Evolutionary conservation across 208 protist genomes (phyloP).

Genomic region (Trichomonas gallinae): DNA sequence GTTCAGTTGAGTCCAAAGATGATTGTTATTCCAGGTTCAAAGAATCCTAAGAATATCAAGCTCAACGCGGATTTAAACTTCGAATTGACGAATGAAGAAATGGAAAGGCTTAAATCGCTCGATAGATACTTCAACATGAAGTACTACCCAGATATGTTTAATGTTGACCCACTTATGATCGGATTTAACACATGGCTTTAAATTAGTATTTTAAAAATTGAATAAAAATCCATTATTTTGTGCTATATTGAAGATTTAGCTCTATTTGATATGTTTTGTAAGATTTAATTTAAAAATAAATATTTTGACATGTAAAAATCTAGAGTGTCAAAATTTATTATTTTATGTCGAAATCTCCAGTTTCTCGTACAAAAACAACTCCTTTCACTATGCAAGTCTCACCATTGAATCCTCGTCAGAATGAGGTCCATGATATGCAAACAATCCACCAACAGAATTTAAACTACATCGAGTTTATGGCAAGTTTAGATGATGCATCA

Average conservation of each 20-base stretch:
- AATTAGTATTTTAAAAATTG: no score
- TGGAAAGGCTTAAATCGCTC: not conserved
- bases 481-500: not conserved
- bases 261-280: no score
- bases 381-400: not conserved
- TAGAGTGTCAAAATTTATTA: no score
- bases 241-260: no score
- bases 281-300: no score
- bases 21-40: not conserved
- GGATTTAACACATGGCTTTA: not conserved
- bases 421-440: not conserved
- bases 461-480: not conserved
- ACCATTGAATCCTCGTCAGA: not conserved
- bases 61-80: not conserved
- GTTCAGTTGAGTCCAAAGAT: not conserved
- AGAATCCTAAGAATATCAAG: not conserved
- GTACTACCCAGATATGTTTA: not conserved
- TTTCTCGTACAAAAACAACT: not conserved
- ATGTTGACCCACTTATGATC: not conserved
- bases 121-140: not conserved
- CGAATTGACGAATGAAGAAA: not conserved
- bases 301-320: no score
- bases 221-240: no score
- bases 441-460: not conserved
- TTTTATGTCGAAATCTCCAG: not conserved